Conservation (phyloP, 257 asterid genomes). For the Ilex asprella region DNA sequence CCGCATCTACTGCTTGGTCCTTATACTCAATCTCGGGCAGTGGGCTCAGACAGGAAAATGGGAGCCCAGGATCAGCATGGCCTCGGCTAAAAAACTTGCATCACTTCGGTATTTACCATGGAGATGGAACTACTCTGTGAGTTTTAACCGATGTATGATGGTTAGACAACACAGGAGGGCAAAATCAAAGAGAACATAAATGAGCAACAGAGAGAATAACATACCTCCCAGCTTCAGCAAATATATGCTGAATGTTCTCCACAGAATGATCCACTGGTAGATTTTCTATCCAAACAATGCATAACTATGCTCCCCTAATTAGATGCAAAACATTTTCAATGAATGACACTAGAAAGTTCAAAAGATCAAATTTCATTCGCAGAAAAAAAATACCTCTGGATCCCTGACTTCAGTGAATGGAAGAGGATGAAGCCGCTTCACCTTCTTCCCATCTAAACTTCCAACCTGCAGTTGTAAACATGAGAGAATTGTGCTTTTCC, state of each 20-base stretch:
- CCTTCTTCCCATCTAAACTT: conserved; percentile 70
- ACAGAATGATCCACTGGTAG: conserved; percentile 92
- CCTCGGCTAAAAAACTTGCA: too few relatives aligned
- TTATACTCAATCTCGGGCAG: too few relatives aligned
- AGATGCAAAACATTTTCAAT: not conserved
- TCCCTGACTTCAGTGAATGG: conserved; percentile 56
- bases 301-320: conserved; percentile 28
- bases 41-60: too few relatives aligned
- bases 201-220: conserved; percentile 16
- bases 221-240: conserved; percentile 88
- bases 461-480: conserved; percentile 51
- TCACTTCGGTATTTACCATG: too few relatives aligned
- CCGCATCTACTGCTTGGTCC: too few relatives aligned
- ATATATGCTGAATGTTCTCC: conserved; percentile 68
- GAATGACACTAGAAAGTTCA: not conserved
- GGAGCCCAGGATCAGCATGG: too few relatives aligned
- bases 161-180: not conserved
- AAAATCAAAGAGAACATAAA: not conserved
- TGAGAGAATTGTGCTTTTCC: too few relatives aligned
- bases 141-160: too few relatives aligned
- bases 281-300: conserved; percentile 96
- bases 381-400: conserved; percentile 54
- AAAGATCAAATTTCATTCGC: conserved; percentile 9
- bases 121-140: too few relatives aligned
- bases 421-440: conserved; percentile 79